phyloP scores from a whole-genome alignment of 768 basidiomycete species.

The Phanerochaete carnosa region DNA sequence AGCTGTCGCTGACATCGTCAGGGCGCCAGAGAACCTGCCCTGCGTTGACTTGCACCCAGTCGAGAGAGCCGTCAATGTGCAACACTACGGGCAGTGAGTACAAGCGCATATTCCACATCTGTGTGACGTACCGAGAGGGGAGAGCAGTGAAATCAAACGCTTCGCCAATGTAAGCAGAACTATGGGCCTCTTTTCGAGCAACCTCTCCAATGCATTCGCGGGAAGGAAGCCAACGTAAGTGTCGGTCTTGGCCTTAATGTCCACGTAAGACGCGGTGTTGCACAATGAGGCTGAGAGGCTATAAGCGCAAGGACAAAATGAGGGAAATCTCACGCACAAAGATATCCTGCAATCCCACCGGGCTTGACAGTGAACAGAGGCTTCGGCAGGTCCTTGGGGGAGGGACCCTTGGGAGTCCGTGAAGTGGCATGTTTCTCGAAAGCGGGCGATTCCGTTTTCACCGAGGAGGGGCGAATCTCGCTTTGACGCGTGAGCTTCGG shows the following conservation, averaged over 20 bases:
- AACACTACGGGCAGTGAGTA: constrained; percentile 61
- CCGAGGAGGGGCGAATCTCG: constrained; percentile 11
- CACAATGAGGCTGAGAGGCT: constrained; percentile 71
- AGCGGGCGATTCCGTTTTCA: neutral
- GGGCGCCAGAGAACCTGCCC: constrained; percentile 95
- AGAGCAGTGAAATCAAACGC: constrained; percentile 90
- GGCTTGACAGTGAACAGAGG: constrained; percentile 93
- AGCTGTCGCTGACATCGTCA: constrained; percentile 87
- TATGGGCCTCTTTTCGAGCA: constrained; percentile 93
- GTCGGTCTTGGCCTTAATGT: constrained; percentile 96
- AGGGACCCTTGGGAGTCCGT: neutral
- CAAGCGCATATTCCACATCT: too few species aligned
- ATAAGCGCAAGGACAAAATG: neutral
- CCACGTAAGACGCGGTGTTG: constrained; percentile 91
- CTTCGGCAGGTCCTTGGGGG: constrained; percentile 45
- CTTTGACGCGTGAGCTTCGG: constrained; percentile 5
- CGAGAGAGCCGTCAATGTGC: constrained; percentile 94
- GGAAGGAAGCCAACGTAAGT: constrained; percentile 97
- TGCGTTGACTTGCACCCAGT: constrained; percentile 97
- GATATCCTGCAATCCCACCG: constrained; percentile 96
- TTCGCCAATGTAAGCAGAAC: constrained; percentile 95
- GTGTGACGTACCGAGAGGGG: constrained; percentile 76
- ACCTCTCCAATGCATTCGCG: constrained; percentile 78
- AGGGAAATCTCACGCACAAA: constrained; percentile 48
- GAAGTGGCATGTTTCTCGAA: constrained; percentile 12